Conservation (phyloP, 1,284 basidiomycete genomes). For the Singerocomus rubriflavus region DNA sequence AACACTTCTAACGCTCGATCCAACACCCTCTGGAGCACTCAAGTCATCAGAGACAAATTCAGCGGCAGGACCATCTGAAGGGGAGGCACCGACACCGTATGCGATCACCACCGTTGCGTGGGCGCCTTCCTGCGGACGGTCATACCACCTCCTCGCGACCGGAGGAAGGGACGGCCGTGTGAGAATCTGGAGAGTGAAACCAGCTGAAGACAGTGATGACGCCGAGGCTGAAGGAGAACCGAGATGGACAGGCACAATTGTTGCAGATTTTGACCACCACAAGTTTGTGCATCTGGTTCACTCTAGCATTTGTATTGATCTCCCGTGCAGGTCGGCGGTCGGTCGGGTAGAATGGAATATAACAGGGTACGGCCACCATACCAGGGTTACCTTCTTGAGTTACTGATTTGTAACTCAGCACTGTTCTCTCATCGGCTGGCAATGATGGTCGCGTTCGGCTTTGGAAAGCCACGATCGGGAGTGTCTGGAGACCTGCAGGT, state of each 20-base stretch:
- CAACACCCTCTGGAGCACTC: slow-evolving; percentile 31
- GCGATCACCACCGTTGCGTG: slow-evolving; percentile 82
- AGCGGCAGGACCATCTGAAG: slow-evolving; percentile 28
- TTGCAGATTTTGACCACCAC: slow-evolving; percentile 86
- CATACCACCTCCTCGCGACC: slow-evolving; percentile 89
- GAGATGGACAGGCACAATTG: slow-evolving; percentile 69
- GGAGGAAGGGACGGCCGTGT: slow-evolving; percentile 84
- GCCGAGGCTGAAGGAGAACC: slow-evolving; percentile 43
- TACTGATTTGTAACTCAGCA: slow-evolving; percentile 46
- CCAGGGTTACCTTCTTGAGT: background rate
- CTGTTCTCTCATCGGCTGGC: slow-evolving; percentile 83
- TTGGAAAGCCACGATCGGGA: slow-evolving; percentile 81
- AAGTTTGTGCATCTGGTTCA: slow-evolving; percentile 40
- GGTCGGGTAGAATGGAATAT: slow-evolving; percentile 85
- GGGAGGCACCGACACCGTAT: slow-evolving; percentile 42
- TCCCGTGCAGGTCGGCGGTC: slow-evolving; percentile 50
- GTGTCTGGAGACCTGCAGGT: slow-evolving; percentile 74
- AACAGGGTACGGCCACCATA: slow-evolving; percentile 61
- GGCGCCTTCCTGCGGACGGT: slow-evolving; percentile 89
- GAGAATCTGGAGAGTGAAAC: slow-evolving; percentile 80
- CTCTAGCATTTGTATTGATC: slow-evolving; percentile 11
- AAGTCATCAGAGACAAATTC: slow-evolving; percentile 14
- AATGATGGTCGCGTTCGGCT: slow-evolving; percentile 87
- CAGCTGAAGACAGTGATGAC: slow-evolving; percentile 44
- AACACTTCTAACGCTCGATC: slow-evolving; percentile 42